Evolutionary conservation across 192 early-diverging fungal genomes (phyloP), one percentile per base, ranked within the genome.

Genomic region (Chytriomyces hyalinus): DNA sequence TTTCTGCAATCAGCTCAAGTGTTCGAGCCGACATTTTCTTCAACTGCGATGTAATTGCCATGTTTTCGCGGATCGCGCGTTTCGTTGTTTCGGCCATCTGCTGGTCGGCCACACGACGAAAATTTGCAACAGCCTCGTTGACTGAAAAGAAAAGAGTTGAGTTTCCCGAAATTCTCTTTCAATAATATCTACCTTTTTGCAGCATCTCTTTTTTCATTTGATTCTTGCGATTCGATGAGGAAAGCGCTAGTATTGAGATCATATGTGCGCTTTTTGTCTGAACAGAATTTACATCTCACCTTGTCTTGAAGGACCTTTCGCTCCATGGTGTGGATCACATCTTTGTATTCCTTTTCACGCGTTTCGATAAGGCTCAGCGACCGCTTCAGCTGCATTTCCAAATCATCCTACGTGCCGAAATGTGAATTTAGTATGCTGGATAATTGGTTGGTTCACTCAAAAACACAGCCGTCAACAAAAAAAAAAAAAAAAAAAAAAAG

Each of bases 41-140:
- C 26, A 90, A 73, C 79, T 90, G 89, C 0, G 89, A 78, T 20
- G 87, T 84, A 20, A 89, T 87, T 15, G 81, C 80, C 85, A 88
- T 87, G 78, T 90, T 90, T 82, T 90, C 89, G 24, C 88, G 83
- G 53, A 90, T 88, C 28, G 89, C 89, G 24, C 89, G 82, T 76
- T 90, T 90, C 5, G 87, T 90, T 4, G 89, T 90, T 82, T 90
- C 89, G 0, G 89, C 89, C 86, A 90, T 90, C 73, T 90, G 89
- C 75, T 90, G 88, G 63, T 90, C 89, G 13, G 89, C 89, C 4
- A 90, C 89, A 13, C 84, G 61, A 22, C 84, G 83, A 50, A 90
- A 90, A 49, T 77, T 82, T 24, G 86, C 81, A 4, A 90, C 89
- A 6, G 87, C 88, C 63, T 89, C 89, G 63, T 87, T 87, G 7